Base-by-base conservation (phyloP, 1,139 yeast species). In the Kodamaea anthophila region DNA sequence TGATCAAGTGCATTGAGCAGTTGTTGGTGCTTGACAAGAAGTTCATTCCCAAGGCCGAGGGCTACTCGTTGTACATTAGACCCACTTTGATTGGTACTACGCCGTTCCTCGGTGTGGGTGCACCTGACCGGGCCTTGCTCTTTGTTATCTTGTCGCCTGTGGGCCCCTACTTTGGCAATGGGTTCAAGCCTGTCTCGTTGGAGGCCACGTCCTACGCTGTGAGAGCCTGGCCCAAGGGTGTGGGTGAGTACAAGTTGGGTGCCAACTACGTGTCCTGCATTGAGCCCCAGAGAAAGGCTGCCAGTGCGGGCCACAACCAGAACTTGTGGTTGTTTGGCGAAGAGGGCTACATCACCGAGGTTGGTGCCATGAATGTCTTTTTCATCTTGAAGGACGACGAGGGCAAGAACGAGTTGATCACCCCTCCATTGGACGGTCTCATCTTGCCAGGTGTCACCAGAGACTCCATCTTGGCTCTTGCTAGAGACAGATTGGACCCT, bases 161-260 rank as follows among this genome's bases (percentile, higher is more conserved):
- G 15, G 97, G 97, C 18, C 96, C 97, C 21, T 83, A 83, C 65
- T 78, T 76, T 55, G 74, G 81, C 46, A 78, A 94, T 10, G 96
- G 96, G 6, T 88, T 88, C 76, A 86, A 87, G 60, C 96, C 97
- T 20, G 95, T 91, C 30, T 70, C 77, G 34, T 69, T 91, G 39
- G 96, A 88, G 64, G 97, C 97, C 43, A 86, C 96, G 20, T 94
- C 85, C 53, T 77, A 84, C 46, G 94, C 94, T 28, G 91, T 88
- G 15, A 81, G 97, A 64, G 96, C 98, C 10, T 91, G 97, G 97
- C 97, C 97, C 49, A 96, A 96, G 50, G 98, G 97, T 55, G 87
- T 79, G 41, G 98, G 98, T 59, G 80, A 87, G 70, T 80, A 77
- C 60, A 91, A 91, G 65, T 74, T 91, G 48, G 98, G 98, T 57